phyloP scores from a whole-genome alignment of 768 basidiomycete species.

The Sporobolomyces phaffii region DNA sequence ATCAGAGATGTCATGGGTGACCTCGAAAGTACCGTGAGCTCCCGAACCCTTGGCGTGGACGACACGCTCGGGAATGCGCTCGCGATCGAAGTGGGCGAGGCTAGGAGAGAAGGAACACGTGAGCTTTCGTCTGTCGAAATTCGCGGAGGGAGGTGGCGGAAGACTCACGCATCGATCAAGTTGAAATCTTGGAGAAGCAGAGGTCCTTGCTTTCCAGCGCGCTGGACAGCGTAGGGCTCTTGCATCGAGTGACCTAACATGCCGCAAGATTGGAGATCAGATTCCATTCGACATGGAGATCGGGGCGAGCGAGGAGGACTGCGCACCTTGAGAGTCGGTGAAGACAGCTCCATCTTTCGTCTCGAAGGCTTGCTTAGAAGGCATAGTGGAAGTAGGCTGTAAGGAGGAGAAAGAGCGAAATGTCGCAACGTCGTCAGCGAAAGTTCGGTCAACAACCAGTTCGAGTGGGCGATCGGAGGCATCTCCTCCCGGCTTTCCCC shows the following conservation, averaged over 20 bases:
- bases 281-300: no score
- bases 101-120: neutral
- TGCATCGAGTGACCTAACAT: constrained; percentile 58
- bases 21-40: constrained; percentile 49
- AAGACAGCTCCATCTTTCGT: neutral
- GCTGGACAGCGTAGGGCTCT: constrained; percentile 72
- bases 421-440: neutral
- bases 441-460: constrained; percentile 5
- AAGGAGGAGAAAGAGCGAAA: neutral
- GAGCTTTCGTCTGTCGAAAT: neutral
- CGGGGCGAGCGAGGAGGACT: no score
- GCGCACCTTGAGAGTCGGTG: neutral
- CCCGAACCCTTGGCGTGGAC: constrained; percentile 82
- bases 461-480: no score
- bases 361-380: constrained; percentile 1
- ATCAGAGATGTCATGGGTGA: constrained; percentile 48
- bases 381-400: neutral
- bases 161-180: constrained; percentile 20
- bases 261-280: no score
- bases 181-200: constrained; percentile 67
- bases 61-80: constrained; percentile 52
- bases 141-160: constrained; percentile 40
- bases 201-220: constrained; percentile 69
- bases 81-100: constrained; percentile 65
- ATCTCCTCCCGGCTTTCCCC: no score